Base-by-base conservation (phyloP, 805 yeast species). In the Wickerhamiella vanderwaltii region DNA sequence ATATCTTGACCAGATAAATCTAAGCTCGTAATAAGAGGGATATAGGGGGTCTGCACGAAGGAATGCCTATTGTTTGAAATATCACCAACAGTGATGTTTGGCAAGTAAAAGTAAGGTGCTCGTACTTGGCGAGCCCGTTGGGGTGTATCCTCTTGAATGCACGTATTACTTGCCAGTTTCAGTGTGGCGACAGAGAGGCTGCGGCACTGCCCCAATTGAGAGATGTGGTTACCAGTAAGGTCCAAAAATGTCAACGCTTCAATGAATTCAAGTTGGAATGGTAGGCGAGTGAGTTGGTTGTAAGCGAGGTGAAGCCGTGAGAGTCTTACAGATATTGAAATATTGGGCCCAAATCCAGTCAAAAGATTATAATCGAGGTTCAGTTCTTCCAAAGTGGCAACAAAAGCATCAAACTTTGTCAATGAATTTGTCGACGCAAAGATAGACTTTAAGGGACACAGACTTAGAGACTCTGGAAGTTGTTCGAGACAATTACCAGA, bases 1-100 rank as follows among this genome's bases (percentile, higher is more conserved):
- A 91, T 63, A 52, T 83, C 85, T 1, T 95, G 95, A 53, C 80
- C 81, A 7, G 82, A 74, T 41, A 91, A 63, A 47, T 85, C 85
- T 37, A 91, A 66, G 13, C 76, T 73, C 1, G 85, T 77, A 57
- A 86, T 65, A 47, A 73, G 69, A 9, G 68, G 65, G 57, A 83
- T 72, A 13, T 63, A 57, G 25, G 72, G 73, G 28, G 61, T 63
- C 47, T 77, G 71, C 22, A 65, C 65, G 48, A 83, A 68, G 4
- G 16, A 12, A 15, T 25, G 29, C 16, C 45, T 28, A 15, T 29
- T 32, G 13, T 26, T 16, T 18, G 23, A 22, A 12, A 43, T 19
- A 11, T 31, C 31, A n/a, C 22, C 33, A 12, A 12, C 24, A 3
- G 29, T n/a, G 13, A 32, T 3, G 17, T 29, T 39, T 2, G 43